Percentiles rank a stretch among this genome's conserved stretches.
Evolutionary conservation across 75 land plant genomes (phyloP).

Genomic region (Pinus albicaulis): DNA sequence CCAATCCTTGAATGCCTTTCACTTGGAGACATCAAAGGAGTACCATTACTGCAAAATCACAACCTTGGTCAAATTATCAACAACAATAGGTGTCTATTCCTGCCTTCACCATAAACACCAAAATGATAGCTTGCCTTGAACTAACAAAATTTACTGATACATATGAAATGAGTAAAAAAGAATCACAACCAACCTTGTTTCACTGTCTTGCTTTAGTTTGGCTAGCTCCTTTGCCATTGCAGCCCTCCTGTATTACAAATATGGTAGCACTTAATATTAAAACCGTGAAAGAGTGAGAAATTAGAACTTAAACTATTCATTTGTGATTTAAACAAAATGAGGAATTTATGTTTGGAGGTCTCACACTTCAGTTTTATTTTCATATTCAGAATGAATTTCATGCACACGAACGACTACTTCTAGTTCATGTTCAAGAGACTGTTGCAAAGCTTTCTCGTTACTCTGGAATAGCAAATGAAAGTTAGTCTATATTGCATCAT

Average conservation of each 20-base stretch:
- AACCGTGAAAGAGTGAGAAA: not conserved
- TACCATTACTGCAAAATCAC: not conserved
- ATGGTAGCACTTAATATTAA: not conserved
- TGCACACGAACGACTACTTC: conserved; percentile 87
- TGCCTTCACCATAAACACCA: not conserved
- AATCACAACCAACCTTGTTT: conserved; percentile 9
- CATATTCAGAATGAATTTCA: conserved; percentile 90
- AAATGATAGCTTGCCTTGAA: not conserved
- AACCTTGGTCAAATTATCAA: not conserved
- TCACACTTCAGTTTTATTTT: conserved; percentile 82
- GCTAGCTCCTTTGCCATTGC: conserved; percentile 77
- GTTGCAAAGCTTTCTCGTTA: conserved; percentile 50
- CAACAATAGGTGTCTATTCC: not conserved
- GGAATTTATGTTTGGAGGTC: conserved; percentile 13
- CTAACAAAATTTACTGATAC: not conserved
- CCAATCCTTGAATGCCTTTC: conserved; percentile 76
- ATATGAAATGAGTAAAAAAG: not conserved
- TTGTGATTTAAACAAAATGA: not conserved
- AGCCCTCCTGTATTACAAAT: conserved; percentile 59
- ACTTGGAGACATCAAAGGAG: conserved; percentile 31
- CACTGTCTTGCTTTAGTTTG: conserved; percentile 66
- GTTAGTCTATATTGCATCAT: not conserved
- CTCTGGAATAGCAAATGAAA: conserved; percentile 27
- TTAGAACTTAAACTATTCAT: not conserved
- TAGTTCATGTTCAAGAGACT: conserved; percentile 85